Base-by-base conservation (phyloP, 192 early-diverging fungal species). In the Cladochytrium replicatum region DNA sequence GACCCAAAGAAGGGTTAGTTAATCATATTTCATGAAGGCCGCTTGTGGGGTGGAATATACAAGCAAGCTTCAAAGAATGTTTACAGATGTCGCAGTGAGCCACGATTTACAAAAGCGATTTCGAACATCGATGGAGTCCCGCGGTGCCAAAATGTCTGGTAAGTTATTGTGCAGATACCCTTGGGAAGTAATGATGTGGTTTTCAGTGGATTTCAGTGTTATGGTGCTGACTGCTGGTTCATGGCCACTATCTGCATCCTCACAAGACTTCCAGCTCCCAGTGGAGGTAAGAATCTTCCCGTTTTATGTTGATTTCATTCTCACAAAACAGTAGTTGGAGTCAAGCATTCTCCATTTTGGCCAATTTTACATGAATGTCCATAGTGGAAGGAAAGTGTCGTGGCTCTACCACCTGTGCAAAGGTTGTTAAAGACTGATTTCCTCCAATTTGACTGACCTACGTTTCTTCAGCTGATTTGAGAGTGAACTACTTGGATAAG, bases 31-130 rank as follows among this genome's bases (percentile, higher is more conserved):
- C 17, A 9, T 13, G 22, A 52, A 83, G 82, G 72, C 62, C 41
- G 70, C 77, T 7, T 92, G 89, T 47, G 89, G 89, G 19, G 68
- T 83, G 4, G 89, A 92, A 55, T 92, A 89, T 58, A 90, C 87
- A 13, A 67, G 65, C 17, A 90, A 90, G 51, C 58, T 92, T 29
- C 85, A 89, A 45, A 67, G 82, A 8, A 92, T 92, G 89, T 88
- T 88, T 57, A 87, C 84, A 6, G 89, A 92, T 55, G 81, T 89
- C 62, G 68, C 80, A 6, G 52, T 90, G 32, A 88, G 83, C 46
- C 56, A 64, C 17, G 87, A 90, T 28, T 46, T 88, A 21, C 64
- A 85, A 54, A 39, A 56, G 1, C 52, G 59, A 32, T 9, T 69
- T 64, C 31, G 43, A 42, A 25, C 28, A 37, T 58, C 52, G 58